A percentile compares a stretch with the other conserved stretches of the same genome.
Conservation (phyloP, 116 monocot species). For the Zostera marina region DNA sequence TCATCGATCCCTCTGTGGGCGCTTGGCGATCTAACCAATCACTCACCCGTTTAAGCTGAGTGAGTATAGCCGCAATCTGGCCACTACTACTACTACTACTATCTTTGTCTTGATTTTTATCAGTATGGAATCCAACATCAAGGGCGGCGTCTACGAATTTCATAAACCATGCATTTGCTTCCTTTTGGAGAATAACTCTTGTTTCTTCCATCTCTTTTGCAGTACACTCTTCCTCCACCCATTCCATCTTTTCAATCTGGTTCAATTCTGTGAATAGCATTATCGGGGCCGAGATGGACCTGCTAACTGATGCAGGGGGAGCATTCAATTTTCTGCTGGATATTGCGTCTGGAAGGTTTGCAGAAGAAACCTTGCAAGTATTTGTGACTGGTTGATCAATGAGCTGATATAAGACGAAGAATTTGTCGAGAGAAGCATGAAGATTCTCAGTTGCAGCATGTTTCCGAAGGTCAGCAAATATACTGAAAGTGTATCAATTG, state of each 20-base stretch:
- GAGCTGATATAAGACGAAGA: slow-evolving; percentile 57
- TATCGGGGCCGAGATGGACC: slow-evolving; percentile 11
- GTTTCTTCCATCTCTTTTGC: slow-evolving; percentile 51
- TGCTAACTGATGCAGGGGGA: slow-evolving; percentile 5
- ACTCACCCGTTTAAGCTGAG: slow-evolving; percentile 66
- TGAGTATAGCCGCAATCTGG: slow-evolving; percentile 43
- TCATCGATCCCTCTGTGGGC: slow-evolving; percentile 14
- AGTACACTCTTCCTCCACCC: slow-evolving; percentile 37
- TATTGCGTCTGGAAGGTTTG: background rate
- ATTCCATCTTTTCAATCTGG: slow-evolving; percentile 47
- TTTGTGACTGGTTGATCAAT: slow-evolving; percentile 23
- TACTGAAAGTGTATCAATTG: slow-evolving; percentile 16
- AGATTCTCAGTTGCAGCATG: slow-evolving; percentile 31
- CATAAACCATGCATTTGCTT: slow-evolving; percentile 69
- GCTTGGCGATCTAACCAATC: slow-evolving; percentile 59
- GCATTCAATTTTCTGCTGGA: slow-evolving; percentile 10
- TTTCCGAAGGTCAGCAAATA: slow-evolving; percentile 53
- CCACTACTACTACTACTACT: slow-evolving; percentile 26
- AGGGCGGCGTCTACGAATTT: slow-evolving; percentile 54
- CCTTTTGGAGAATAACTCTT: slow-evolving; percentile 31
- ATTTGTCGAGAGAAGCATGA: slow-evolving; percentile 44
- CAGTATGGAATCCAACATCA: slow-evolving; percentile 28
- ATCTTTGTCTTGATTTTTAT: slow-evolving; percentile 21
- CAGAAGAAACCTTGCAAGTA: slow-evolving; percentile 9
- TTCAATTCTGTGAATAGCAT: slow-evolving; percentile 16